phyloP scores from a whole-genome alignment of 345 rosid species.

The Dovyalis caffra region DNA sequence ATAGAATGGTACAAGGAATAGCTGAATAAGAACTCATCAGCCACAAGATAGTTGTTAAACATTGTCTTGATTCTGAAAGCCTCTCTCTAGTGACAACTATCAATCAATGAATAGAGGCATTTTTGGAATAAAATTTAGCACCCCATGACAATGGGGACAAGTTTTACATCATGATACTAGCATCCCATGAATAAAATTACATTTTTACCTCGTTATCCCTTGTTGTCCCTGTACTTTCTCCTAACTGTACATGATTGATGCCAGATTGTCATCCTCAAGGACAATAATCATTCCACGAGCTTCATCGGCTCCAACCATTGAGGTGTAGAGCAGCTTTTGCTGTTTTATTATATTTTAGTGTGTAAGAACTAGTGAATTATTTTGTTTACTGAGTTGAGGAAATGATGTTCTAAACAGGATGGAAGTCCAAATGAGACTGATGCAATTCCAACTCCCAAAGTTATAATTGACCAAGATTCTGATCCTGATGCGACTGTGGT shows the following conservation, averaged over 20 bases:
- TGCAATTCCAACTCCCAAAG: conserved; percentile 78
- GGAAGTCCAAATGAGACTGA: conserved; percentile 60
- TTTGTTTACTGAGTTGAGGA: conserved; percentile 10
- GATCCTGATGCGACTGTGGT: conserved; percentile 85
- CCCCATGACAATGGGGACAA: not conserved
- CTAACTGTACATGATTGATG: conserved; percentile 8
- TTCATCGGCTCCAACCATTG: conserved; percentile 63
- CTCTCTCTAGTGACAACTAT: too few species aligned
- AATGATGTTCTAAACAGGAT: conserved; percentile 47
- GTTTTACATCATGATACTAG: not conserved
- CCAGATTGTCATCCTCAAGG: conserved; percentile 51
- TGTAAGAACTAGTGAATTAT: not conserved
- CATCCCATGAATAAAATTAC: not conserved
- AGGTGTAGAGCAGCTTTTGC: conserved; percentile 48
- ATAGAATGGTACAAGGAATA: not conserved
- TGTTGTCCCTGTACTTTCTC: not conserved
- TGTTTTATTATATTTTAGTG: conserved; percentile 1
- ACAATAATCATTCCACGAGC: conserved; percentile 42
- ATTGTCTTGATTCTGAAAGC: not conserved
- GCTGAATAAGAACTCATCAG: not conserved
- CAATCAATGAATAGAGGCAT: not conserved
- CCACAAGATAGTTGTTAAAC: not conserved
- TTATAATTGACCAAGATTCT: conserved; percentile 90
- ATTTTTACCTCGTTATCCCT: not conserved
- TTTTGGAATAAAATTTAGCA: not conserved